phyloP scores from a whole-genome alignment of 192 early-diverging fungal genomes.

The Coemansia sp. region DNA sequence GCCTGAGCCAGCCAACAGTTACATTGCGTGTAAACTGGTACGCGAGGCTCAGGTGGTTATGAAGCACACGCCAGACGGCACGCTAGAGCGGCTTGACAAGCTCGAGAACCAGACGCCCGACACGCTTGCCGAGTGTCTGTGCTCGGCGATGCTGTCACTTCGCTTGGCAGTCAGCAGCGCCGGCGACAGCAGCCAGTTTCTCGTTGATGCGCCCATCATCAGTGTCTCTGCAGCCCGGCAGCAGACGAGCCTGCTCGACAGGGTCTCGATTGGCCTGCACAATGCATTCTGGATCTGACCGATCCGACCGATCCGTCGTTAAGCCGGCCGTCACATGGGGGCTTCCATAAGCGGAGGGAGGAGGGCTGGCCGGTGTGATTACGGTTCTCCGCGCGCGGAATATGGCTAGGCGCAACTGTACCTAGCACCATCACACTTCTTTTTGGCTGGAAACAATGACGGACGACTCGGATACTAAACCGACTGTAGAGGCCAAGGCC shows the following conservation, averaged over 20 bases:
- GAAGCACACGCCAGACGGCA: constrained; percentile 10
- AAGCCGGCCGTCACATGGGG: too few species aligned
- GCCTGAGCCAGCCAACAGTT: neutral
- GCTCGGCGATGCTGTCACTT: constrained; percentile 26
- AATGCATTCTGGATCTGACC: constrained; percentile 19
- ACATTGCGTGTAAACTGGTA: constrained; percentile 30
- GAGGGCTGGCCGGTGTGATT: too few species aligned
- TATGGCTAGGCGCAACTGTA: too few species aligned
- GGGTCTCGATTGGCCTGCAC: constrained; percentile 26
- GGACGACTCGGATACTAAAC: too few species aligned
- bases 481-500: too few species aligned
- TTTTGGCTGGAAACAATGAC: too few species aligned
- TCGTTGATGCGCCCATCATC: constrained; percentile 36
- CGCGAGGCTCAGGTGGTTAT: constrained; percentile 40
- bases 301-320: too few species aligned
- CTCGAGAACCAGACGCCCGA: constrained; percentile 30
- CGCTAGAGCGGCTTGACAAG: constrained; percentile 18
- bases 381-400: too few species aligned
- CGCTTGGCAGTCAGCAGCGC: constrained; percentile 1
- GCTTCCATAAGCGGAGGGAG: too few species aligned
- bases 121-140: constrained; percentile 35
- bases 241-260: constrained; percentile 18
- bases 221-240: constrained; percentile 31
- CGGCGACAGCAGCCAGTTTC: constrained; percentile 17
- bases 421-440: too few species aligned